phyloP scores from a whole-genome alignment of 768 basidiomycete genomes.

The Gyrodon lividus region DNA sequence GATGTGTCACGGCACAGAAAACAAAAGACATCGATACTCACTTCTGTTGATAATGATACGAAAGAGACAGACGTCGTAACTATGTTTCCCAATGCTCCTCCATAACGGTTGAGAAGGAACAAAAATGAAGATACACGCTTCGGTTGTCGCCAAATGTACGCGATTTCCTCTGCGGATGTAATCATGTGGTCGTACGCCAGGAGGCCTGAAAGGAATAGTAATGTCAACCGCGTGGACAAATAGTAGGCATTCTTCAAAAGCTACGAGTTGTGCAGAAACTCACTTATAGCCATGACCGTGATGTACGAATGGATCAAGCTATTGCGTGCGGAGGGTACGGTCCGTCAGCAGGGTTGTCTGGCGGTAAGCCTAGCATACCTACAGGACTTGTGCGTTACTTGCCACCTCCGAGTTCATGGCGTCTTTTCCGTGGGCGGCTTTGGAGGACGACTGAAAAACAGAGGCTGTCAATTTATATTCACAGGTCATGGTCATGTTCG shows the following conservation, averaged over 20 bases:
- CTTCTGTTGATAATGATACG: slow-evolving; percentile 16
- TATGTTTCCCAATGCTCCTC: slow-evolving; percentile 42
- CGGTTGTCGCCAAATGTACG: slow-evolving; percentile 44
- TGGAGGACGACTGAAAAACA: too few relatives aligned
- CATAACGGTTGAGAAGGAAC: slow-evolving; percentile 53
- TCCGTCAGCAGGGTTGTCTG: neutral
- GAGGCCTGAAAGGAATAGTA: slow-evolving; percentile 13
- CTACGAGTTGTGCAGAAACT: neutral
- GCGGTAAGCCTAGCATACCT: neutral
- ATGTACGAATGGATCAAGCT: slow-evolving; percentile 1
- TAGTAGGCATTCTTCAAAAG: too few relatives aligned
- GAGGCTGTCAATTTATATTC: too few relatives aligned
- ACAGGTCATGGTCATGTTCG: too few relatives aligned
- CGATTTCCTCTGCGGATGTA: slow-evolving; percentile 38
- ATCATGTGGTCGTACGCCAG: slow-evolving; percentile 32
- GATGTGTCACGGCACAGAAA: too few relatives aligned
- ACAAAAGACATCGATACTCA: neutral
- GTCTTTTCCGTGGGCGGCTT: neutral
- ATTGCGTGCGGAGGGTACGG: neutral
- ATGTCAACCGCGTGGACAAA: too few relatives aligned
- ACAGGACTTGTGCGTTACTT: neutral
- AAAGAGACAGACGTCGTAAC: slow-evolving; percentile 30
- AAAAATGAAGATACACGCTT: slow-evolving; percentile 39
- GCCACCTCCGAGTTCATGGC: neutral
- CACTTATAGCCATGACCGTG: slow-evolving; percentile 1